phyloP scores from a whole-genome alignment of 2,329 filamentous ascomycete species.

The Amauroascus niger region DNA sequence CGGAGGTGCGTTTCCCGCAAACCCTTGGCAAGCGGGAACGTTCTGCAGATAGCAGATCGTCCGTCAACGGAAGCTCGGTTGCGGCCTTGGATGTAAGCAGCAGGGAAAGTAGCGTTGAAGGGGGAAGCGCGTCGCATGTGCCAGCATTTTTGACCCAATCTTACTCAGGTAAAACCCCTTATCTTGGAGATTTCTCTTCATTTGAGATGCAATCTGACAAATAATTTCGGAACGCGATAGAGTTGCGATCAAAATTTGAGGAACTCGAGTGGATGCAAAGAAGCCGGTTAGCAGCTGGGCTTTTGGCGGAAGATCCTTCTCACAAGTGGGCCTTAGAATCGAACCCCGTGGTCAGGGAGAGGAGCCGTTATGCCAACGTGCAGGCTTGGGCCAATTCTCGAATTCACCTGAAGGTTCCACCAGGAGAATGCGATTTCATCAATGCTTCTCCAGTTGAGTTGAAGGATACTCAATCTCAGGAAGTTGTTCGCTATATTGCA shows the following conservation, averaged over 20 bases:
- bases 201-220: not conserved
- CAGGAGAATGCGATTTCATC: conserved; percentile 65
- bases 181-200: not conserved
- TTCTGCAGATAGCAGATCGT: conserved; percentile 29
- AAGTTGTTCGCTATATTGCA: conserved; percentile 63
- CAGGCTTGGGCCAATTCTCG: conserved; percentile 83
- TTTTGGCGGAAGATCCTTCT: conserved; percentile 36
- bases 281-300: conserved; percentile 42
- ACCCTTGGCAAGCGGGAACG: conserved; percentile 32
- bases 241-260: conserved; percentile 51
- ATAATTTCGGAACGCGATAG: conserved; percentile 29
- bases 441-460: conserved; percentile 67
- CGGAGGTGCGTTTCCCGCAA: conserved; percentile 31
- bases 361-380: conserved; percentile 85
- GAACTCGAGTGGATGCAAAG: conserved; percentile 54
- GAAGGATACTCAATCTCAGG: conserved; percentile 40
- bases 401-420: conserved; percentile 66
- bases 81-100: conserved; percentile 15
- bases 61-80: conserved; percentile 18
- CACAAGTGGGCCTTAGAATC: conserved; percentile 52
- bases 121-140: conserved; percentile 23
- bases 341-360: conserved; percentile 46
- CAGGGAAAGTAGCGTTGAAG: conserved; percentile 21
- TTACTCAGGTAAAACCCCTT: conserved; percentile 28
- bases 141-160: conserved; percentile 34